Evolutionary conservation across 371 early-diverging fungal species (phyloP).

Genomic region (Mucor velutinosus): DNA sequence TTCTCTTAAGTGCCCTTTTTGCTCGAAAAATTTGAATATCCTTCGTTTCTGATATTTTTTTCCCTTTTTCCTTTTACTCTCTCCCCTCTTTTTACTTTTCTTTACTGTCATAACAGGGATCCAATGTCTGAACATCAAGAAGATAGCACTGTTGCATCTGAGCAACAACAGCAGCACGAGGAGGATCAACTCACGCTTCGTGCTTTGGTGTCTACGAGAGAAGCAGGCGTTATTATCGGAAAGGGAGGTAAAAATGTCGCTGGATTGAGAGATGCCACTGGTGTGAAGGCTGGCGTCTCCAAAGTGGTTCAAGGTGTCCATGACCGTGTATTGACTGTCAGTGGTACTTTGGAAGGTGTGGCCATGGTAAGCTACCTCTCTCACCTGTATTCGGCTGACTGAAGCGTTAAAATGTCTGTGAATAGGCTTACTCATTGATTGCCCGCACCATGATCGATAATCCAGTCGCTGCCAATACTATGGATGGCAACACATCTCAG

Average conservation of each 20-base stretch:
- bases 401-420: not conserved
- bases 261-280: constrained; percentile 79
- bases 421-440: constrained; percentile 51
- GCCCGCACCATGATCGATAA: constrained; percentile 85
- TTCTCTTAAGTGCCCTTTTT: not conserved
- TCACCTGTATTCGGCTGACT: not conserved
- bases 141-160: not conserved
- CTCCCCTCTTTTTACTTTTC: not conserved
- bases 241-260: constrained; percentile 86
- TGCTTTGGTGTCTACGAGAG: constrained; percentile 87
- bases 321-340: constrained; percentile 86
- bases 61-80: not conserved
- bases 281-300: constrained; percentile 86
- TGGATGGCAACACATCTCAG: not conserved
- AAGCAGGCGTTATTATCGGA: constrained; percentile 95
- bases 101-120: not conserved
- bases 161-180: not conserved
- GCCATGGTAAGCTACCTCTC: constrained; percentile 56
- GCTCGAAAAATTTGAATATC: not conserved
- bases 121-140: constrained; percentile 13
- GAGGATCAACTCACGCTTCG: constrained; percentile 70
- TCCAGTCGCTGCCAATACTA: constrained; percentile 34
- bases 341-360: constrained; percentile 76
- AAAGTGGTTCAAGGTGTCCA: constrained; percentile 83
- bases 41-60: not conserved